These are phyloP conservation scores for Lactifluus pinguis DNA, from an alignment of 768 basidiomycete species.

Conservation along the genomic window DNA sequence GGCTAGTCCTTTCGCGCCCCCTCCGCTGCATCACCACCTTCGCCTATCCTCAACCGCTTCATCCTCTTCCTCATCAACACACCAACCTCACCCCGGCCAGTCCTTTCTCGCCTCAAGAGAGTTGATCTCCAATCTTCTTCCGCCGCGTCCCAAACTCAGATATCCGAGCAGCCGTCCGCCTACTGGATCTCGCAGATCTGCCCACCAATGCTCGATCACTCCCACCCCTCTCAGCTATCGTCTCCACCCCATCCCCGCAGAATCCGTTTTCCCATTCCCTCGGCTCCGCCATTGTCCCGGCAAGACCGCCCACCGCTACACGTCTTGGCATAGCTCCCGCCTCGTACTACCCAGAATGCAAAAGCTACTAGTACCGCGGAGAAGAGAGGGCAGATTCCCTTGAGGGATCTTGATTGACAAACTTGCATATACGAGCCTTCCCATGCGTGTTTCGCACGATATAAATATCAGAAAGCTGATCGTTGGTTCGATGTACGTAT, in stretches of 20 bases:
- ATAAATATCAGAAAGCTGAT: no score
- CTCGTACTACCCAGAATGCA: slow-evolving; percentile 38
- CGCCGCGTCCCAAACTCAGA: slow-evolving; percentile 24
- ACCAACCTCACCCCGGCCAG: slow-evolving; percentile 34
- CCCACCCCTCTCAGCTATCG: slow-evolving; percentile 68
- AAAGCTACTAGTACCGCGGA: no score
- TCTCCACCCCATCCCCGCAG: slow-evolving; percentile 44
- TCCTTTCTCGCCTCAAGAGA: slow-evolving; percentile 59
- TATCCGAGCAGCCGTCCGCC: slow-evolving; percentile 41
- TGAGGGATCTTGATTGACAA: no score
- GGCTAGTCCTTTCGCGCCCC: slow-evolving; percentile 76
- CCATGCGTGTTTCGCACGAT: no score
- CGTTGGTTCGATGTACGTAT: no score
- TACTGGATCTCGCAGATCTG: slow-evolving; percentile 39
- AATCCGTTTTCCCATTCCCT: slow-evolving; percentile 50
- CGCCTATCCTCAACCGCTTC: slow-evolving; percentile 27
- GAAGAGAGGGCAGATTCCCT: no score
- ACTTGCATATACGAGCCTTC: no score
- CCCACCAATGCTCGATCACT: slow-evolving; percentile 39
- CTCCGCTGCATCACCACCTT: slow-evolving; percentile 33
- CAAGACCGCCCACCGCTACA: slow-evolving; percentile 50
- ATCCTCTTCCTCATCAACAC: slow-evolving; percentile 24
- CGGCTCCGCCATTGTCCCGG: slow-evolving; percentile 40
- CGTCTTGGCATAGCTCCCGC: slow-evolving; percentile 67
- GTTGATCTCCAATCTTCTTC: slow-evolving; percentile 23